A percentile compares a stretch with the other conserved stretches of the same genome.
These are phyloP conservation scores for Hortiboletus rubellus DNA, from an alignment of 1,284 basidiomycete species.

Conservation along the genomic window DNA sequence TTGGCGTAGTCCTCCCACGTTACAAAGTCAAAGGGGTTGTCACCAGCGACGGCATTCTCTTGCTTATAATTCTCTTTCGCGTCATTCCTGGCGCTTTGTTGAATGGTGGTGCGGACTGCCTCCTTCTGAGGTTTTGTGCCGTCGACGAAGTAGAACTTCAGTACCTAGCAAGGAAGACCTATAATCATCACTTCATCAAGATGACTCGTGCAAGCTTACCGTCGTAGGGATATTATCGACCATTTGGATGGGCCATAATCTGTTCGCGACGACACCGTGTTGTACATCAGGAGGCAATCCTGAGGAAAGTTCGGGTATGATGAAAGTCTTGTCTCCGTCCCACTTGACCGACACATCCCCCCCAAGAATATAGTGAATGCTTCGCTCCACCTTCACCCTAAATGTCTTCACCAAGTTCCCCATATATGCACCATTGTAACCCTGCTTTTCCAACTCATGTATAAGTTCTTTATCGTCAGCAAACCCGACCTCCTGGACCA, in stretches of 20 bases:
- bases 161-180: background rate
- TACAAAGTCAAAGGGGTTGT: background rate
- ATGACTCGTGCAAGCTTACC: background rate
- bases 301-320: too few relatives aligned
- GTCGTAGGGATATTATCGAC: background rate
- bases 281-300: too few relatives aligned
- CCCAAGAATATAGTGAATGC: constrained; percentile 6
- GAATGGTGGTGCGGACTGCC: background rate
- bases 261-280: background rate
- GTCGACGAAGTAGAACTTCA: background rate
- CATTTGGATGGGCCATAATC: background rate
- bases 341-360: constrained; percentile 2
- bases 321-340: constrained; percentile 13
- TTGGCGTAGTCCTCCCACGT: background rate
- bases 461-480: constrained; percentile 3
- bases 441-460: constrained; percentile 5
- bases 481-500: constrained; percentile 3
- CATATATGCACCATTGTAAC: constrained; percentile 5
- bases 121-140: background rate
- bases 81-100: background rate
- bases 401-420: background rate
- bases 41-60: too few relatives aligned
- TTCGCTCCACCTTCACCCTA: constrained; percentile 2
- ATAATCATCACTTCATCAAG: background rate
- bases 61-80: too few relatives aligned